These are phyloP conservation scores for Cucumis sativus DNA, from an alignment of 306 rosid genomes.

Conservation along the genomic window DNA sequence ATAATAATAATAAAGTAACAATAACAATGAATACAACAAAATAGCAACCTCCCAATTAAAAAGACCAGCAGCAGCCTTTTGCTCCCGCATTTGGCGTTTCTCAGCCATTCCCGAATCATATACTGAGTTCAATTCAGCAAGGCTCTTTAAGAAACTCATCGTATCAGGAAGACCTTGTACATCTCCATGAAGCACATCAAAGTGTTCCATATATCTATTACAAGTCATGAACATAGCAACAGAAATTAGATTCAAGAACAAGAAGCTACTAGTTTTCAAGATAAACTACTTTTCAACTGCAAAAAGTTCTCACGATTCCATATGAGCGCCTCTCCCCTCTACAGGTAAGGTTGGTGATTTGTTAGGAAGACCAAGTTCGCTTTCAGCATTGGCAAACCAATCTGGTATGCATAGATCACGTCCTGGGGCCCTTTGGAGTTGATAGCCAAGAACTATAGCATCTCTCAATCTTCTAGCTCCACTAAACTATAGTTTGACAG, in stretches of 20 bases:
- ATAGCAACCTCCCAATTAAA: constrained; percentile 75
- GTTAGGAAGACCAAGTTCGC: constrained; percentile 44
- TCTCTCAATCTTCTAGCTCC: constrained; percentile 95
- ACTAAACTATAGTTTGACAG: constrained; percentile 48
- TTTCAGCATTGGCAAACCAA: constrained; percentile 86
- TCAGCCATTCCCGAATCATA: constrained; percentile 25
- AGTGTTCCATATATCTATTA: constrained; percentile 51
- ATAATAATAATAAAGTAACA: too few species aligned
- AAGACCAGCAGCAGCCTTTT: constrained; percentile 92
- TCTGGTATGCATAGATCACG: constrained; percentile 83
- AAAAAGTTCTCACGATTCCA: constrained; percentile 44
- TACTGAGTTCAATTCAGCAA: constrained; percentile 42
- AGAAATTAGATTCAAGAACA: background rate
- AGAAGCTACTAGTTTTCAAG: background rate
- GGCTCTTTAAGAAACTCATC: constrained; percentile 51
- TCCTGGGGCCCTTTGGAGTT: constrained; percentile 88
- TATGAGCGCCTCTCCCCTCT: constrained; percentile 19
- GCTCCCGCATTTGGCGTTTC: constrained; percentile 55
- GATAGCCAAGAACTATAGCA: constrained; percentile 96
- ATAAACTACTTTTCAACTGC: background rate
- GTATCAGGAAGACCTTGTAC: constrained; percentile 77
- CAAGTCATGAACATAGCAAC: background rate
- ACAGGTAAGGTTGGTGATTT: constrained; percentile 31
- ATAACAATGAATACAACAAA: background rate
- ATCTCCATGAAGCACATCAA: constrained; percentile 92